Evolutionary conservation across 805 yeast genomes (phyloP).

Genomic region (Ogataea populi-albae): DNA sequence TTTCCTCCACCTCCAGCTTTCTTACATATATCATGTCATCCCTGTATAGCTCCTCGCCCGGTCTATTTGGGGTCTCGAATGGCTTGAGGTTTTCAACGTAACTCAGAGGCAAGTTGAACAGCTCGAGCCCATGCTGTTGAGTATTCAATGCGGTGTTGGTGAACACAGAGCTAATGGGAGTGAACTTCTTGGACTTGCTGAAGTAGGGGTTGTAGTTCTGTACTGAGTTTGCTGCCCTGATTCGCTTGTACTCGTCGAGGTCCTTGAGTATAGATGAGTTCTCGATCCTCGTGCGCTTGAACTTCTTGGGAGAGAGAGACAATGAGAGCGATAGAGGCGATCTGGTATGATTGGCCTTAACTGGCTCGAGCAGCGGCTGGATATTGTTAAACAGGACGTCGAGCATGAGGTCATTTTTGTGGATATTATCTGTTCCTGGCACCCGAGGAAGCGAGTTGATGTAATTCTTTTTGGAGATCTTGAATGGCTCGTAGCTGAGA

Average conservation of each 20-base stretch:
- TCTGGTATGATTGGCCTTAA: slow-evolving; percentile 27
- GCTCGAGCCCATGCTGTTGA: slow-evolving; percentile 33
- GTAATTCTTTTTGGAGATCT: slow-evolving; percentile 21
- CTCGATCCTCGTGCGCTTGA: slow-evolving; percentile 17
- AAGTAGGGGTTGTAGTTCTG: slow-evolving; percentile 30
- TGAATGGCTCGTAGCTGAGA: slow-evolving; percentile 7
- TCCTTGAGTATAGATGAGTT: slow-evolving; percentile 28
- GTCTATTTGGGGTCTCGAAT: slow-evolving; percentile 20
- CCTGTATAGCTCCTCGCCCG: slow-evolving; percentile 32
- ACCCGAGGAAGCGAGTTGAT: slow-evolving; percentile 32
- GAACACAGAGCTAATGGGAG: slow-evolving; percentile 30
- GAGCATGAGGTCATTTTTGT: slow-evolving; percentile 24
- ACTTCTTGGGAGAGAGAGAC: slow-evolving; percentile 19
- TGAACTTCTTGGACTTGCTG: slow-evolving; percentile 23
- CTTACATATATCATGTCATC: slow-evolving; percentile 33
- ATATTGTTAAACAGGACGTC: slow-evolving; percentile 31
- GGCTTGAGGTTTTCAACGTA: slow-evolving; percentile 24
- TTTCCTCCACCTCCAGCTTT: slow-evolving; percentile 31
- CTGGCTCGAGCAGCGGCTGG: slow-evolving; percentile 31
- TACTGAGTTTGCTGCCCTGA: slow-evolving; percentile 17
- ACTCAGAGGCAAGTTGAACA: slow-evolving; percentile 32
- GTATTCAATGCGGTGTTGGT: slow-evolving; percentile 33
- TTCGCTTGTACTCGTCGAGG: slow-evolving; percentile 25
- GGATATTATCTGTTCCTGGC: slow-evolving; percentile 32
- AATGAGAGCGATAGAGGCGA: slow-evolving; percentile 18